Base-by-base conservation (phyloP, 2,329 filamentous ascomycete genomes). In the Dryadomyces sulphureus region DNA sequence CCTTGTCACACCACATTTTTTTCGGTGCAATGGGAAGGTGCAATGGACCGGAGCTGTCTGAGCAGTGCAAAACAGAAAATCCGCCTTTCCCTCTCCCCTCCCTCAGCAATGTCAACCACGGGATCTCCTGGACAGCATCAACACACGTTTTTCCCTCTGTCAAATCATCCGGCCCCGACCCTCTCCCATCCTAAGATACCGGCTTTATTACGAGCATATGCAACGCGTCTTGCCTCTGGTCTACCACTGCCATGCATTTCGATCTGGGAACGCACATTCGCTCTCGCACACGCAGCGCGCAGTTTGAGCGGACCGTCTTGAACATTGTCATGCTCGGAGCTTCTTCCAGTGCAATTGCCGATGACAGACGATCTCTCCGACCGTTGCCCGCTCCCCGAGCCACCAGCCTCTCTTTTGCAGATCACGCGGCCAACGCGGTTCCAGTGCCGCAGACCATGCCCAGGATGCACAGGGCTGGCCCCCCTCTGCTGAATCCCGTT, bases 201-300 rank as follows among this genome's bases (percentile, higher is more conserved):
- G n/a, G n/a, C n/a, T n/a, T n/a, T n/a, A n/a, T n/a, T n/a, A n/a
- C n/a, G n/a, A n/a, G n/a, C n/a, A n/a, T n/a, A n/a, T n/a, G n/a
- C n/a, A n/a, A n/a, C n/a, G n/a, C n/a, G n/a, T n/a, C n/a, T n/a
- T n/a, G n/a, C n/a, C n/a, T n/a, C n/a, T n/a, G n/a, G n/a, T n/a
- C 34, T 11, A 16, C 17, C 8, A 3, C 16, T 53, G 56, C 48
- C 48, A 63, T 62, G 59, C 57, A 62, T 54, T 59, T 67, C 54
- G 64, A 68, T 50, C 57, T 69, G 56, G 61, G 64, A 36, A 57
- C 65, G 24, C 63, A 70, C 47, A 61, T 60, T 52, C 69, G 63
- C 53, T 56, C 61, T 48, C 69, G 69, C 48, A 63, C 66, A 47
- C 65, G 65, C 53, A 74, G 69, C 54, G 59, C 72, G 36, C 70